Percentiles rank a stretch among this genome's conserved stretches.
Evolutionary conservation across 805 yeast genomes (phyloP).

Genomic region (Scheffersomyces amazonensis): DNA sequence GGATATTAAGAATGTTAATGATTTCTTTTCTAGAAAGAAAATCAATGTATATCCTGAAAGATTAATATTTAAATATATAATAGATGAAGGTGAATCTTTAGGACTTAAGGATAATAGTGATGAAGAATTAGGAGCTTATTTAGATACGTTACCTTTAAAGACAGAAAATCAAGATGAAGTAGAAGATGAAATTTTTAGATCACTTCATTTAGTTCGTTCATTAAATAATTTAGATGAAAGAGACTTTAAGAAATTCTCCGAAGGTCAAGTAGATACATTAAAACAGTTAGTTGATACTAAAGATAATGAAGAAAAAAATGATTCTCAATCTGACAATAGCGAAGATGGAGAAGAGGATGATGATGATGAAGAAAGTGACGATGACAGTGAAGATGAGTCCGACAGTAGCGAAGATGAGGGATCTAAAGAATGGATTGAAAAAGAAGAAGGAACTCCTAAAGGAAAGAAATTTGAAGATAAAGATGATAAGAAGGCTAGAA

Average conservation of each 20-base stretch:
- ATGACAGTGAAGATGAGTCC: conserved; percentile 26
- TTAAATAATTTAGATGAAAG: conserved; percentile 85
- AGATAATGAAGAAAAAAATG: conserved; percentile 24
- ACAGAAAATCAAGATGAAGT: conserved; percentile 54
- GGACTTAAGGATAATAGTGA: conserved; percentile 39
- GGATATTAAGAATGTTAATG: conserved; percentile 96
- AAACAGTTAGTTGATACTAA: conserved; percentile 52
- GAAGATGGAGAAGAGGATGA: conserved; percentile 21
- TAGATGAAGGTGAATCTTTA: conserved; percentile 42
- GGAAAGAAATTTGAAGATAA: conserved; percentile 68
- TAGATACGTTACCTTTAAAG: conserved; percentile 57
- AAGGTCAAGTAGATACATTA: conserved; percentile 79
- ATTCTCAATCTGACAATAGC: conserved; percentile 19
- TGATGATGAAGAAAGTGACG: conserved; percentile 27
- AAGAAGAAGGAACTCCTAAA: conserved; percentile 35
- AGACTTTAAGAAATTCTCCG: conserved; percentile 74
- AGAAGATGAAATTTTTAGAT: conserved; percentile 83
- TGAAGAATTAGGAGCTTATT: conserved; percentile 37
- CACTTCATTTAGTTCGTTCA: conserved; percentile 72
- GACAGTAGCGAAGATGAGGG: conserved; percentile 24
- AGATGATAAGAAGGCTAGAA: conserved; percentile 47
- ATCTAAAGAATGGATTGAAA: conserved; percentile 40
- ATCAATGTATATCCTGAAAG: conserved; percentile 82
- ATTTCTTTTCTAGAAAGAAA: conserved; percentile 70
- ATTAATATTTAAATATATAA: conserved; percentile 73